These are phyloP conservation scores for Leucogyrophana mollusca DNA, from an alignment of 768 basidiomycete genomes.

Conservation along the genomic window DNA sequence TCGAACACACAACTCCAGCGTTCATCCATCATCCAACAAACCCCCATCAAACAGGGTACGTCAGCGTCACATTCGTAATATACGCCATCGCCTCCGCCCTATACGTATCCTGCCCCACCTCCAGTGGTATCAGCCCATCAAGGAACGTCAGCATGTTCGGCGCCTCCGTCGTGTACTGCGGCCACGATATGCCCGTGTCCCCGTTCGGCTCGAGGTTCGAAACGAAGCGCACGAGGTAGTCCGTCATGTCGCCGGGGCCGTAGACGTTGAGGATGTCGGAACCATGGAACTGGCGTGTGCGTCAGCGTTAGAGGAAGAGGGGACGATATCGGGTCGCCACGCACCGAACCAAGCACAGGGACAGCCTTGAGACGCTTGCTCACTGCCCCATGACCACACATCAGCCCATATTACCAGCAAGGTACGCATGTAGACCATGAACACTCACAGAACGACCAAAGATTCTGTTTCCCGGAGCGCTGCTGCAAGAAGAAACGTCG, in stretches of 20 bases:
- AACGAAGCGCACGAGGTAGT: conserved; percentile 19
- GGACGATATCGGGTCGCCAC: conserved; percentile 6
- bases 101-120: conserved; percentile 43
- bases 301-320: background rate
- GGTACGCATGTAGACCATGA: background rate
- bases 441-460: conserved; percentile 30
- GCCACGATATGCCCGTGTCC: conserved; percentile 38
- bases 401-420: too few species aligned
- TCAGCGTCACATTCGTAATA: conserved; percentile 16
- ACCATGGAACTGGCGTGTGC: conserved; percentile 35
- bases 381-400: too few species aligned
- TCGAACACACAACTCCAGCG: background rate
- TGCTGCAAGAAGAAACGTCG: conserved; percentile 44
- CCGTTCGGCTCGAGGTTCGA: conserved; percentile 38
- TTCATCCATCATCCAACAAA: background rate
- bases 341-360: conserved; percentile 44
- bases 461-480: conserved; percentile 35
- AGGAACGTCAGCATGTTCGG: conserved; percentile 41
- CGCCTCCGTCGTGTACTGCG: conserved; percentile 34
- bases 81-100: conserved; percentile 37
- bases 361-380: conserved; percentile 44
- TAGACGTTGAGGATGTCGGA: conserved; percentile 44
- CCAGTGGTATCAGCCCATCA: conserved; percentile 32
- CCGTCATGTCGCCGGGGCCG: conserved; percentile 37
- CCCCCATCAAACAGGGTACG: conserved; percentile 6